Evolutionary conservation across 306 rosid genomes (phyloP).

Genomic region (Sicyos edulis): DNA sequence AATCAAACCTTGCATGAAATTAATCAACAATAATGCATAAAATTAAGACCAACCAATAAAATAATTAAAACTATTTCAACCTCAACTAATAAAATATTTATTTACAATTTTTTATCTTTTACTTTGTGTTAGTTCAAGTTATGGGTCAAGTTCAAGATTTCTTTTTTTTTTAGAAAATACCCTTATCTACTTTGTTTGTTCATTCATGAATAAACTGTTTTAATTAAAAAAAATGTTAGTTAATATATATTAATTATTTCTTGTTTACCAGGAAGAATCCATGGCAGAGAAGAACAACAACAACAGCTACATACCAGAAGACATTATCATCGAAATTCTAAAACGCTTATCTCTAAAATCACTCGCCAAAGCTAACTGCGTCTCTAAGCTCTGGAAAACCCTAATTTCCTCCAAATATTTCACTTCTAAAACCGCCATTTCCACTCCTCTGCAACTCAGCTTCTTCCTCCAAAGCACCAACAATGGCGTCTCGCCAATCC

Average conservation of each 20-base stretch:
- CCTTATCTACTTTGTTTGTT: too few relatives aligned
- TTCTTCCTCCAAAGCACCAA: neutral
- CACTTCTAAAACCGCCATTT: neutral
- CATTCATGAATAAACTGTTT: too few relatives aligned
- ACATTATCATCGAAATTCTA: neutral
- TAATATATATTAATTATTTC: neutral
- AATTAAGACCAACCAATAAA: too few relatives aligned
- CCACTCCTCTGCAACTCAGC: neutral
- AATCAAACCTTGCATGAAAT: too few relatives aligned
- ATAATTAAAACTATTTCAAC: too few relatives aligned
- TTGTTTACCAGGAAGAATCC: neutral
- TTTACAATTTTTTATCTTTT: too few relatives aligned
- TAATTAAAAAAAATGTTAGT: too few relatives aligned
- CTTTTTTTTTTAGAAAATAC: too few relatives aligned
- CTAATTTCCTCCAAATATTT: neutral
- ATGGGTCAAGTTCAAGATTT: too few relatives aligned
- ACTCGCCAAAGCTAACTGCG: neutral
- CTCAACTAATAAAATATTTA: too few relatives aligned
- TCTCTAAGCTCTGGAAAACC: constrained; percentile 9
- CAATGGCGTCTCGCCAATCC: neutral
- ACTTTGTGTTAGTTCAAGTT: too few relatives aligned
- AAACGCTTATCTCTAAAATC: constrained; percentile 1
- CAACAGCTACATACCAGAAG: neutral
- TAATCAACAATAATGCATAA: too few relatives aligned
- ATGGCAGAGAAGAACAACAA: neutral